Percentiles rank a stretch among this genome's conserved stretches.
phyloP scores from a whole-genome alignment of 2,329 filamentous ascomycete species.

The Cladosporium cucumerinum region DNA sequence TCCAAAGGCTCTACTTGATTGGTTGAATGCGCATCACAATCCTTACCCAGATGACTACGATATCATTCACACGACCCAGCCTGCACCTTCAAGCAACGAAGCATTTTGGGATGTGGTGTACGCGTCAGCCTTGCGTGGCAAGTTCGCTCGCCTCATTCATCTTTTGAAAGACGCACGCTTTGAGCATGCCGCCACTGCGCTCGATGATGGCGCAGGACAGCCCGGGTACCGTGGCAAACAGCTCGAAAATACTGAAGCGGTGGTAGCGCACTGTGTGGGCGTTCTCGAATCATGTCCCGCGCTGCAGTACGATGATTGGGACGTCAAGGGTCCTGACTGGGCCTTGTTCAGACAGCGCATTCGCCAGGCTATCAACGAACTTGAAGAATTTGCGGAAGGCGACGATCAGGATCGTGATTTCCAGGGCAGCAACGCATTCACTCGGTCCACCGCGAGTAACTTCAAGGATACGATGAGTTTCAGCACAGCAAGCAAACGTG shows the following conservation, averaged over 20 bases:
- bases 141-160: slow-evolving; percentile 62
- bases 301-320: slow-evolving; percentile 67
- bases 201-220: slow-evolving; percentile 58
- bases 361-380: slow-evolving; percentile 63
- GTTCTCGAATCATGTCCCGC: slow-evolving; percentile 73
- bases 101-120: slow-evolving; percentile 86
- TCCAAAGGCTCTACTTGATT: slow-evolving; percentile 76
- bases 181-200: slow-evolving; percentile 64
- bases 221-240: slow-evolving; percentile 70
- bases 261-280: slow-evolving; percentile 64
- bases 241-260: slow-evolving; percentile 73
- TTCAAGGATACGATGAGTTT: slow-evolving; percentile 51
- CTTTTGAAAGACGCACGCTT: slow-evolving; percentile 75
- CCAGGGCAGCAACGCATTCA: slow-evolving; percentile 31
- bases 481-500: slow-evolving; percentile 65
- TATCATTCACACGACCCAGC: slow-evolving; percentile 60
- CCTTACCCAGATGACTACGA: slow-evolving; percentile 66
- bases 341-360: slow-evolving; percentile 75
- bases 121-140: slow-evolving; percentile 69
- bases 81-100: slow-evolving; percentile 71
- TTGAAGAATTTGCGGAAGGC: slow-evolving; percentile 77
- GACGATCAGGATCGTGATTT: slow-evolving; percentile 48
- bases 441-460: slow-evolving; percentile 25
- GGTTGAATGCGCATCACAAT: slow-evolving; percentile 74
- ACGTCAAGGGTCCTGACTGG: slow-evolving; percentile 79